Evolutionary conservation across 305 asterid genomes (phyloP).

Genomic region (Solanum hybrid): DNA sequence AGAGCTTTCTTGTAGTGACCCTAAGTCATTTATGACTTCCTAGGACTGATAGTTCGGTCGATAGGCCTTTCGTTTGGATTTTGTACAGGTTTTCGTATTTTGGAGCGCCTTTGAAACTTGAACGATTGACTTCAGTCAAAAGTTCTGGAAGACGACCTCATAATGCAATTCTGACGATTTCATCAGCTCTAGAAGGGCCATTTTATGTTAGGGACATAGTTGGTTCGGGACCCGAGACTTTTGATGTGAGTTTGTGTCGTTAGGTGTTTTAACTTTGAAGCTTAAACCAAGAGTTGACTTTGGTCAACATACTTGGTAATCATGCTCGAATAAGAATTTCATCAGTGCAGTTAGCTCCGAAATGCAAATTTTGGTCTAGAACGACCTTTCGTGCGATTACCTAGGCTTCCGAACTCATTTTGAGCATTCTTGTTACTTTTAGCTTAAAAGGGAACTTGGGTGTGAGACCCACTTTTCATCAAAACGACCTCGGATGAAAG

Average conservation of each 20-base stretch:
- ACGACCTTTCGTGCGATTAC: not conserved
- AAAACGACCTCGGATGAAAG: not conserved
- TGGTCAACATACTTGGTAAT: not conserved
- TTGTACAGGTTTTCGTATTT: not conserved
- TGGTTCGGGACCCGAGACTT: not conserved
- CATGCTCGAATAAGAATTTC: not conserved
- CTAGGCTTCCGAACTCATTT: not conserved
- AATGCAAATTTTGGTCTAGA: not conserved
- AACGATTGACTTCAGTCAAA: not conserved
- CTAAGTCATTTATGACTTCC: not conserved
- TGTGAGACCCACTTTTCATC: not conserved
- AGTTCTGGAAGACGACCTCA: not conserved
- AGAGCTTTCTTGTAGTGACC: not conserved
- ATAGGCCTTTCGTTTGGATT: not conserved
- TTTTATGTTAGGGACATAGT: not conserved
- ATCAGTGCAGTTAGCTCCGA: not conserved
- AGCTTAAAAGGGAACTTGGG: not conserved
- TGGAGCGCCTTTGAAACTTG: not conserved
- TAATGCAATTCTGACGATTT: too few species aligned
- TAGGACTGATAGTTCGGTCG: not conserved
- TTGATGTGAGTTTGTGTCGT: not conserved
- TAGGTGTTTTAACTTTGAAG: not conserved
- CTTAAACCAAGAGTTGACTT: not conserved
- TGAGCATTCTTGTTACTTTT: not conserved
- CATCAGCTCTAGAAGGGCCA: not conserved